phyloP scores from a whole-genome alignment of 805 yeast species.

The Candida andamanensis region DNA sequence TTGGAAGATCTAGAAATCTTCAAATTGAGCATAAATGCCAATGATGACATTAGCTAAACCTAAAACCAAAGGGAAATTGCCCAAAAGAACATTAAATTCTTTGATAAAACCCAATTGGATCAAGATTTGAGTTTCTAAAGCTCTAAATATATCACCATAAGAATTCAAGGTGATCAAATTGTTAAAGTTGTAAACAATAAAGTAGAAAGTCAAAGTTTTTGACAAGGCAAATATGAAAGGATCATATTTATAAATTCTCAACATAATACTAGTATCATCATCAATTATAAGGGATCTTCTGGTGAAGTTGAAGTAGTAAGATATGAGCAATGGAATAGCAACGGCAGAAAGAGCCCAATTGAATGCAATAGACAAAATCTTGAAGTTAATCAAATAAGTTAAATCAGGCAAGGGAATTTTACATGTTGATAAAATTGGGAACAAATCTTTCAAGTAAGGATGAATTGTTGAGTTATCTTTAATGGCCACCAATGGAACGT shows the following conservation, averaged over 20 bases:
- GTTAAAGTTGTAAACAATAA: constrained; percentile 28
- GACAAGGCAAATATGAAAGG: constrained; percentile 50
- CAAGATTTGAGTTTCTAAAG: constrained; percentile 25
- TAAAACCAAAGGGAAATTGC: constrained; percentile 42
- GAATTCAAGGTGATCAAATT: constrained; percentile 23
- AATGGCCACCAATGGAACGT: constrained; percentile 31
- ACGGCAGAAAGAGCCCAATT: constrained; percentile 41
- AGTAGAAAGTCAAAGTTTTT: constrained; percentile 40
- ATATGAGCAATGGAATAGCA: constrained; percentile 35
- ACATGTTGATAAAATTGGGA: constrained; percentile 16
- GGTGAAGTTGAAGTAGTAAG: constrained; percentile 51
- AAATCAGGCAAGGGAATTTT: constrained; percentile 27
- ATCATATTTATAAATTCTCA: constrained; percentile 43
- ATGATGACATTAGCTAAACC: constrained; percentile 43
- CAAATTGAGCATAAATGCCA: constrained; percentile 50
- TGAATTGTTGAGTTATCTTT: constrained; percentile 32
- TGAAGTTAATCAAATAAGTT: constrained; percentile 23
- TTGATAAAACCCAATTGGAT: constrained; percentile 35
- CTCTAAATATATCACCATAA: constrained; percentile 20
- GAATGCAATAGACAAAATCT: constrained; percentile 25
- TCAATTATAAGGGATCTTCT: constrained; percentile 29
- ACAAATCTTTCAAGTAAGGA: constrained; percentile 30
- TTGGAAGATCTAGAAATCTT: constrained; percentile 40
- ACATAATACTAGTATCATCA: constrained; percentile 18
- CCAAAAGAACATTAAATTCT: constrained; percentile 35